Evolutionary conservation across 176 grass and related monocot genomes (phyloP).

Genomic region (Calamus simplicifolius): DNA sequence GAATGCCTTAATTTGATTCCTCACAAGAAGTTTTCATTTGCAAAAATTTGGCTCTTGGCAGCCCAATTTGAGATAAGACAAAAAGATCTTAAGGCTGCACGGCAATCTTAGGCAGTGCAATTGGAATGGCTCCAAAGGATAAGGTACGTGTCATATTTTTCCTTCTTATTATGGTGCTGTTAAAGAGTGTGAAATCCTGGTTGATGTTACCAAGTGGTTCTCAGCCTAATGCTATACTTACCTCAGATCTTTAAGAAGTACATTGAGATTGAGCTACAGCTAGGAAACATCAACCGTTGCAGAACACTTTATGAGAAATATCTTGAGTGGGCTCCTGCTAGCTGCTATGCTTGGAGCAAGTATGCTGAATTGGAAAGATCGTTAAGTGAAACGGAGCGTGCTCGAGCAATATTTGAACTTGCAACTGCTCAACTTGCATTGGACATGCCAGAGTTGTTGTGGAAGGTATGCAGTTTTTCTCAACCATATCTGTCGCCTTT

Average conservation of each 20-base stretch:
- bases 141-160: slow-evolving; percentile 30
- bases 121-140: slow-evolving; percentile 77
- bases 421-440: slow-evolving; percentile 77
- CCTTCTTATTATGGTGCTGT: not conserved
- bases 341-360: slow-evolving; percentile 88
- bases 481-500: not conserved
- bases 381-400: slow-evolving; percentile 73
- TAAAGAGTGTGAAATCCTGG: not conserved
- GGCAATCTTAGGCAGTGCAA: slow-evolving; percentile 71
- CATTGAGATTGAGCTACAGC: slow-evolving; percentile 74
- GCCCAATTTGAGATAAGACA: slow-evolving; percentile 75
- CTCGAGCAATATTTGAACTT: slow-evolving; percentile 72
- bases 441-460: slow-evolving; percentile 73
- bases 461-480: slow-evolving; percentile 42
- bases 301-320: slow-evolving; percentile 76
- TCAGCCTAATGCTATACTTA: not conserved
- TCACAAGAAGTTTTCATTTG: slow-evolving; percentile 76
- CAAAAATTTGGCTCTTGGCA: slow-evolving; percentile 78
- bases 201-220: not conserved
- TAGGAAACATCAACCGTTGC: slow-evolving; percentile 65
- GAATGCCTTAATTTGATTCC: slow-evolving; percentile 69
- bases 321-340: slow-evolving; percentile 69
- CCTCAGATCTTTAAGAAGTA: slow-evolving; percentile 72
- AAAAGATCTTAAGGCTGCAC: slow-evolving; percentile 44
- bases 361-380: slow-evolving; percentile 73